phyloP scores from a whole-genome alignment of 768 basidiomycete species.

The Serendipita sp. region DNA sequence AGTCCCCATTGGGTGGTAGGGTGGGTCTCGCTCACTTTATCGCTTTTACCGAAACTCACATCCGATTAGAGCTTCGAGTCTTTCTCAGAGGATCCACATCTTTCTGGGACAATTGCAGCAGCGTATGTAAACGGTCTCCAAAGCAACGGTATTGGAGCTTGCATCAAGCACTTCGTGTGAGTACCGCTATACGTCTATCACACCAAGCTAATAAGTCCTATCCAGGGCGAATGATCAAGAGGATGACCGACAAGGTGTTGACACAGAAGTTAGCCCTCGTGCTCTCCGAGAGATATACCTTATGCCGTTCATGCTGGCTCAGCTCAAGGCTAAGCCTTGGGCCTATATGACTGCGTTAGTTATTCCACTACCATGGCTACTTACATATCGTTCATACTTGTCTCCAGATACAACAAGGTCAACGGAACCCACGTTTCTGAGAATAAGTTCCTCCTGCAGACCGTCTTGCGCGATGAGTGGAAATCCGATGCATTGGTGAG shows the following conservation, averaged over 20 bases:
- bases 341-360: conserved; percentile 19
- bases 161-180: conserved; percentile 49
- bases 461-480: conserved; percentile 20
- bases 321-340: conserved; percentile 14
- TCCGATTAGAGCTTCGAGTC: conserved; percentile 37
- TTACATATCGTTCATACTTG: neutral
- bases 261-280: conserved; percentile 32
- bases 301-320: conserved; percentile 37
- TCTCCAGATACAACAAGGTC: conserved; percentile 16
- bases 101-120: conserved; percentile 48
- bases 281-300: conserved; percentile 43
- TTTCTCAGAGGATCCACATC: conserved; percentile 53
- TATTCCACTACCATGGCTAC: neutral
- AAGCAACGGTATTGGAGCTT: conserved; percentile 44
- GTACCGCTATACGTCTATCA: neutral
- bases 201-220: neutral
- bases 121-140: conserved; percentile 58
- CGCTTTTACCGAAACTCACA: neutral
- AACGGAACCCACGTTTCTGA: conserved; percentile 21
- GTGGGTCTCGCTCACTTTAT: neutral
- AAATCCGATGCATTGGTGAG: conserved; percentile 17
- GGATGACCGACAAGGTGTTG: conserved; percentile 50
- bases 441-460: conserved; percentile 15
- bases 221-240: conserved; percentile 69
- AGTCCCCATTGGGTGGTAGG: conserved; percentile 7